Base-by-base conservation (phyloP, 169 alveolate genomes). In the Ichthyophthirius multifiliis region DNA sequence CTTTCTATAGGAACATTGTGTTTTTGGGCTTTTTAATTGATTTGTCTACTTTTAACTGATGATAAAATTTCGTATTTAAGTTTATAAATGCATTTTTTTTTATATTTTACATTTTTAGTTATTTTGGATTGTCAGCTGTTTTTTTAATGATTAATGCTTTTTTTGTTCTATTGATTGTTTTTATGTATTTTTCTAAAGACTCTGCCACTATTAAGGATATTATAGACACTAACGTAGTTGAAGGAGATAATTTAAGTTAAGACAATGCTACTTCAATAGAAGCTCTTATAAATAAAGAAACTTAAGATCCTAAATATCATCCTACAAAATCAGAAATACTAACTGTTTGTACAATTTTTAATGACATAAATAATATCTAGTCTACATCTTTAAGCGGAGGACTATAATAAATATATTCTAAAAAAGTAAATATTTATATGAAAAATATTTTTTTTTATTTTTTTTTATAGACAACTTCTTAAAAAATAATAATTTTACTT, bases 61-160 rank as follows among this genome's bases (percentile, higher is more conserved):
- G 71, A 20, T 27, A 55, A 16, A 2, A 55, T 27, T 27, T 55
- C 71, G 71, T 55, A 55, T 27, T 20, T 20, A 15, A 55, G 12
- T 32, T 20, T 46, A 46, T 41, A 41, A 41, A 13, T 23, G 23
- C 15, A 5, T 3, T 55, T 15, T 5, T 55, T 55, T 55, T 55
- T 55, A 3, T 18, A 4, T 55, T 55, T 23, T 23, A 55, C n/a
- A 3, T 65, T 15, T 18, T 35, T 12, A 67, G 77, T 10, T 67
- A 12, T 39, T 39, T 67, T n/a, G 77, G 77, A 35, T 20, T 67
- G 18, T 67, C 77, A 23, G 48, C 77, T 4, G 77, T 67, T 1
- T 67, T 67, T 67, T 41, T 67, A 9, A 67, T 41, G 35, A 67
- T 67, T 9, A 67, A 67, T 41, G 55, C 62, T 23, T 35, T 67